phyloP scores from a whole-genome alignment of 371 early-diverging fungal species.

The Dichotomocladium elegans region DNA sequence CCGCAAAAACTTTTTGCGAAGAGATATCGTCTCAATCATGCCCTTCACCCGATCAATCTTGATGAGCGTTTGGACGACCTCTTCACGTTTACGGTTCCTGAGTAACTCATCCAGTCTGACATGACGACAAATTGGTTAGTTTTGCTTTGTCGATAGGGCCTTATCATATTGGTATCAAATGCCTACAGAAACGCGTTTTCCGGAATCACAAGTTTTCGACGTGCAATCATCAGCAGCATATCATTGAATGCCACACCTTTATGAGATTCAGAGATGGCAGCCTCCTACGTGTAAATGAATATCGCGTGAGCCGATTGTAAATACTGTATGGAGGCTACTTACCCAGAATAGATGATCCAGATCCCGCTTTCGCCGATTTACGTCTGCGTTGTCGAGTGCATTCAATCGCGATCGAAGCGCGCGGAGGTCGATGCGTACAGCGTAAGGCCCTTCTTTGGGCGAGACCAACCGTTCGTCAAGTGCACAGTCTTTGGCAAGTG shows the following conservation, averaged over 20 bases:
- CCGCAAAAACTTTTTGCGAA: constrained; percentile 37
- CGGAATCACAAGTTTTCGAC: constrained; percentile 53
- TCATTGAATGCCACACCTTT: constrained; percentile 56
- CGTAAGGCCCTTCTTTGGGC: constrained; percentile 13
- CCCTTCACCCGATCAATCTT: constrained; percentile 44
- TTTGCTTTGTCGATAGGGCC: neutral
- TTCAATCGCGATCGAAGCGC: constrained; percentile 22
- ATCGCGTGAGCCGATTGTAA: neutral
- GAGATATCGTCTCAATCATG: constrained; percentile 36
- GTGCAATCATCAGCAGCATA: constrained; percentile 55
- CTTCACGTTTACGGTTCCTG: constrained; percentile 36
- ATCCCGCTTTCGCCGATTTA: constrained; percentile 27
- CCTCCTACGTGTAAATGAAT: constrained; percentile 14
- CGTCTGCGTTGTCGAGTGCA: constrained; percentile 22
- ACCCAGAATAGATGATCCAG: constrained; percentile 44
- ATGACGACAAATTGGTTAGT: neutral
- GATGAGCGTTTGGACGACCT: constrained; percentile 35
- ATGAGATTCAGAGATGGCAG: constrained; percentile 24
- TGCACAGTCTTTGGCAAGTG: constrained; percentile 15
- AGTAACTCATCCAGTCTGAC: constrained; percentile 40
- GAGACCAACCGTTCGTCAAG: neutral
- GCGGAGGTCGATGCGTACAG: constrained; percentile 17
- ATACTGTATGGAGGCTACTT: too few relatives aligned
- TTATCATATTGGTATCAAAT: neutral
- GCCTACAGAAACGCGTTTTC: constrained; percentile 44